Evolutionary conservation across 2,329 filamentous ascomycete genomes (phyloP), one percentile per base, ranked within the genome.

Genomic region (Colletotrichum orbiculare): DNA sequence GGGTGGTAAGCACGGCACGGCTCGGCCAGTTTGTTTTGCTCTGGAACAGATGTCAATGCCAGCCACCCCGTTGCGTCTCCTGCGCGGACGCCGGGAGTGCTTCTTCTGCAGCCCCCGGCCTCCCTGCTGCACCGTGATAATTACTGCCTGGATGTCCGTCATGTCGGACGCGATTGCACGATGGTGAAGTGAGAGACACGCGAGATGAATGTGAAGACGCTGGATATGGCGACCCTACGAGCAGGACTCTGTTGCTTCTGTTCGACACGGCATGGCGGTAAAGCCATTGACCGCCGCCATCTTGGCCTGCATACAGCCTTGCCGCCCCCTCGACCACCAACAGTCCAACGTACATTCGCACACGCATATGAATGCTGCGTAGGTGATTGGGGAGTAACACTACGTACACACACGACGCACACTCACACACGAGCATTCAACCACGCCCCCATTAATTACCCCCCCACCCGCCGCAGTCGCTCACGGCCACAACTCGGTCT

Each of bases 401-500:
- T 54, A 43, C 35, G 35, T 42, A 39, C 11, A 34, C 17, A 17
- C 17, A 17, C 17, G 17, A 17, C 17, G 17, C 17, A 17, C 17
- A 17, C 17, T 17, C 17, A 17, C 17, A 17, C 17, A 17, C 17
- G 17, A 17, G 17, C 17, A 3, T 17, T 17, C 17, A 17, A 17
- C 17, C 17, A 17, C 17, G 11, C 11, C 15, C 47, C 43, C 42
- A 12, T 17, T 15, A 52, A 48, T 34, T 15, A n/a, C 25, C 46
- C 42, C 33, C n/a, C 41, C 41, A 35, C 6, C 25, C 13, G 17
- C 42, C 12, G 4, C n/a, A 25, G 17, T 11, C 42, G n/a, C 50
- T 54, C 54, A 88, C n/a, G 85, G 86, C 91, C 91, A 94, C 41
- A 91, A 76, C 77, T 94, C 91, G 11, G 85, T 82, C 72, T 84